phyloP scores from a whole-genome alignment of 2,329 filamentous ascomycete species.

The Paraphoma sp. region DNA sequence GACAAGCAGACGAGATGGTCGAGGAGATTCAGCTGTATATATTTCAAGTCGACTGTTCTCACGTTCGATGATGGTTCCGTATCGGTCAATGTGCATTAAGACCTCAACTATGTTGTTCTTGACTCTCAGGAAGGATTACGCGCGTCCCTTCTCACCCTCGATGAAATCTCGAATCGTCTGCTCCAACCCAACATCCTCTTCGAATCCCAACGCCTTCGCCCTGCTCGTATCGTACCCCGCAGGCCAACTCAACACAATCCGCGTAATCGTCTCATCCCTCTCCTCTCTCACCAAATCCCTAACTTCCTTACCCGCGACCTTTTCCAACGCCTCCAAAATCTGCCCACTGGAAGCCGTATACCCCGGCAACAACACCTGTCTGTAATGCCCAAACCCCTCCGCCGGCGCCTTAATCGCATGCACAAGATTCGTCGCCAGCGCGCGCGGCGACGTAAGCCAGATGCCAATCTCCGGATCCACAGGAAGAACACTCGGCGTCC shows the following conservation, averaged over 20 bases:
- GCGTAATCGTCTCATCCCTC: constrained; percentile 57
- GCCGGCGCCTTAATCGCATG: constrained; percentile 58
- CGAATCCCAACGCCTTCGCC: constrained; percentile 61
- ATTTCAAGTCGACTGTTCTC: too few relatives aligned
- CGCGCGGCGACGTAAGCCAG: constrained; percentile 64
- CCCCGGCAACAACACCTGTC: constrained; percentile 62
- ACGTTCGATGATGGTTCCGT: too few relatives aligned
- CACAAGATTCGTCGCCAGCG: constrained; percentile 61
- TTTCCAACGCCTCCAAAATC: constrained; percentile 63
- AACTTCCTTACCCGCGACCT: constrained; percentile 61
- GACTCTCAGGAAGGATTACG: neutral
- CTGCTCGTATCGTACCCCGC: constrained; percentile 62
- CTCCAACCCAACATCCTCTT: constrained; percentile 56
- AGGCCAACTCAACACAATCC: constrained; percentile 64
- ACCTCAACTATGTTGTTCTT: too few relatives aligned
- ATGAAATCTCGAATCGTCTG: constrained; percentile 56
- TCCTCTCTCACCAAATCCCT: constrained; percentile 60
- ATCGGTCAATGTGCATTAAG: too few relatives aligned
- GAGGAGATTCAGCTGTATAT: neutral
- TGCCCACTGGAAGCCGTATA: constrained; percentile 61
- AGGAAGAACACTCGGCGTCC: constrained; percentile 59
- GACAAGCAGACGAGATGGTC: neutral
- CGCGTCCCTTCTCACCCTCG: constrained; percentile 25
- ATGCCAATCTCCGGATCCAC: constrained; percentile 60
- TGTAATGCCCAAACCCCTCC: constrained; percentile 59